phyloP scores from a whole-genome alignment of 768 basidiomycete genomes.

The Panaeolus papilionaceus region DNA sequence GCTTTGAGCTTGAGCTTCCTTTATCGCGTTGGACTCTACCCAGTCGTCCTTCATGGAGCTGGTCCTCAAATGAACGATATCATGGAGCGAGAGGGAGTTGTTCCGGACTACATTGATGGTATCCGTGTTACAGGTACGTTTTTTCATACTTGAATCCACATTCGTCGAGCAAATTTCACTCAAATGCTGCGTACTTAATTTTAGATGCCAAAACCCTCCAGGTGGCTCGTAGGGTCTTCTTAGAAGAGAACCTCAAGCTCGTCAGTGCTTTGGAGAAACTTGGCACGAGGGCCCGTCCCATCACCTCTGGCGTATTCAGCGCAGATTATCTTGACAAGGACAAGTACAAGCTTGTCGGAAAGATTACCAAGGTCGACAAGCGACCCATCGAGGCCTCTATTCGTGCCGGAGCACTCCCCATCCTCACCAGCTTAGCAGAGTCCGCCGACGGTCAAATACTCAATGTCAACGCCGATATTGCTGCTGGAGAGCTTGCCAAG shows the following conservation, averaged over 20 bases:
- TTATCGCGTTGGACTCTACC: conserved; percentile 97
- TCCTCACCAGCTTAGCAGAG: conserved; percentile 94
- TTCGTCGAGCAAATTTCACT: neutral
- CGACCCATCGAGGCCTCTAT: conserved; percentile 97
- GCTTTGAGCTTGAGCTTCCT: conserved; percentile 96
- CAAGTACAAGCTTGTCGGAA: conserved; percentile 96
- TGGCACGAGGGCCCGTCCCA: conserved; percentile 96
- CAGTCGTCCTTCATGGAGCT: conserved; percentile 95
- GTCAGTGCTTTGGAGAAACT: conserved; percentile 92
- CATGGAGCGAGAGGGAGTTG: conserved; percentile 89
- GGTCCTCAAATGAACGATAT: conserved; percentile 96
- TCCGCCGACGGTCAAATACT: conserved; percentile 96
- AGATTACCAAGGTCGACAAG: conserved; percentile 94
- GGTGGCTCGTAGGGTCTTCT: conserved; percentile 94
- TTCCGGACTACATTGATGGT: conserved; percentile 97
- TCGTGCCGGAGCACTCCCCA: conserved; percentile 93
- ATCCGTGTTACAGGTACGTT: conserved; percentile 91
- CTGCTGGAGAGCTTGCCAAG: conserved; percentile 96
- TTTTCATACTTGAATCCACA: conserved; percentile 1
- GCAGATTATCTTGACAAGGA: conserved; percentile 95
- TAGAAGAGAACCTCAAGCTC: conserved; percentile 96
- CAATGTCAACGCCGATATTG: conserved; percentile 99
- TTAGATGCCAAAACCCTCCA: conserved; percentile 92
- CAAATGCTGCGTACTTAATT: conserved; percentile 6
- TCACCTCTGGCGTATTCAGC: conserved; percentile 97